Evolutionary conservation across 441 rosid species (phyloP), one percentile per base, ranked within the genome.

Genomic region (Brassica hybrid): DNA sequence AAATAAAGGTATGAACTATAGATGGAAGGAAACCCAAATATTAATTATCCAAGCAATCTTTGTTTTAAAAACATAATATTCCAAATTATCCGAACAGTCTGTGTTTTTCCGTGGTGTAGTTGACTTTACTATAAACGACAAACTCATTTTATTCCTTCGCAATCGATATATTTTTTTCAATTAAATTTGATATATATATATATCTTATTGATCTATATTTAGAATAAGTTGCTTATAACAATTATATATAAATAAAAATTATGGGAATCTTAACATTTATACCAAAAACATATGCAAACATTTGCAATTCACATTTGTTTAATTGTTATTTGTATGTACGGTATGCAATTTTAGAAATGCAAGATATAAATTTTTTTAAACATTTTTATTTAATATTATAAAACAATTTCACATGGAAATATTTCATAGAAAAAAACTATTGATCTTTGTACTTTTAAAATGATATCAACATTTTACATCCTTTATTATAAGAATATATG

Each of bases 1-100:
- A 27, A 18, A 60, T 16, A 0, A 69, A 69, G 14, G 69, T 76
- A 54, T 56, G 30, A 14, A 21, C 45, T 25, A 32, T 0, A 72
- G 58, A 67, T 72, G 74, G 81, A 68, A 79, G 69, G 54, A 73
- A 61, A 78, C 69, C 58, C 25, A 12, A 4, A 34, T 21, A 21
- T 21, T 21, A 21, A 21, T 21, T 21, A 21, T 21, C 23, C 23
- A 21, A 21, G 50, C 14, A 3, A 43, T 11, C 12, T 3, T 11
- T 43, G 1, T 5, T 43, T 11, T 43, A 43, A 11, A 11, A 43
- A 11, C 12, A 43, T 43, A 11, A 2, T 36, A 2, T 43, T 43
- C 11, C 12, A 43, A 43, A 43, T 43, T 43, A 2, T 43, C 5
- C 4, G 5, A 43, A 11, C 12, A 43, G 11, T 43, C 3, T 43